These are phyloP conservation scores for Neopestalotiopsis rosae DNA, from an alignment of 2,329 filamentous ascomycete genomes.

Conservation along the genomic window DNA sequence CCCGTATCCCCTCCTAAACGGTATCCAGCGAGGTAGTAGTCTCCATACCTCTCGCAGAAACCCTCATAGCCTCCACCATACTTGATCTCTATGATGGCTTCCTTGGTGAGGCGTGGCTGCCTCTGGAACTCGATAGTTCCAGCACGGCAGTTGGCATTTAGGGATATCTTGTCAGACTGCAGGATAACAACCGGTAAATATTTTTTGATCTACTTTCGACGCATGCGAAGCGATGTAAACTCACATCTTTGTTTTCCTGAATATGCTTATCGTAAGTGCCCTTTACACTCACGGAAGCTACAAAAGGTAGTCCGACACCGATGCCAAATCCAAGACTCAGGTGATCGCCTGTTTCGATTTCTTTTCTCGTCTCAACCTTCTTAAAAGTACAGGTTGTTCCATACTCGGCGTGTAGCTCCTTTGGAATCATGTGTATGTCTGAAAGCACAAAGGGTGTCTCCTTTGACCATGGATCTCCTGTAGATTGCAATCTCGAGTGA, in stretches of 20 bases:
- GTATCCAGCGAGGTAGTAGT: neutral
- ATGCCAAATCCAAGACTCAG: neutral
- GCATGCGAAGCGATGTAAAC: neutral
- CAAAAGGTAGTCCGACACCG: neutral
- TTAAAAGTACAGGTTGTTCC: neutral
- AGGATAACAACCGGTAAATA: neutral
- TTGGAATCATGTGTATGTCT: neutral
- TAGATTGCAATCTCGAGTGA: neutral
- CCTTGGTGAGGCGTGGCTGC: neutral
- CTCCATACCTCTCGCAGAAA: neutral
- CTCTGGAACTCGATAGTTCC: neutral
- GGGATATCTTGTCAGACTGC: neutral
- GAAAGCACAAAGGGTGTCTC: neutral
- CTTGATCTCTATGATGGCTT: neutral
- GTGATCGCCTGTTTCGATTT: neutral
- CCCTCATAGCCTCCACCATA: neutral
- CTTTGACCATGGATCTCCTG: constrained; percentile 1
- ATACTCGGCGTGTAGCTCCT: neutral
- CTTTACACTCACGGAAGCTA: neutral
- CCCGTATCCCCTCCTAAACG: neutral
- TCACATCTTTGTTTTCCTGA: neutral
- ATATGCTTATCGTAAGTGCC: neutral
- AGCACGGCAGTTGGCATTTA: neutral
- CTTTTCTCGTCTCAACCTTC: neutral
- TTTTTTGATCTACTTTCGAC: neutral